phyloP scores from a whole-genome alignment of 1,139 yeast genomes.

The Lodderomyces oxycetoniae region DNA sequence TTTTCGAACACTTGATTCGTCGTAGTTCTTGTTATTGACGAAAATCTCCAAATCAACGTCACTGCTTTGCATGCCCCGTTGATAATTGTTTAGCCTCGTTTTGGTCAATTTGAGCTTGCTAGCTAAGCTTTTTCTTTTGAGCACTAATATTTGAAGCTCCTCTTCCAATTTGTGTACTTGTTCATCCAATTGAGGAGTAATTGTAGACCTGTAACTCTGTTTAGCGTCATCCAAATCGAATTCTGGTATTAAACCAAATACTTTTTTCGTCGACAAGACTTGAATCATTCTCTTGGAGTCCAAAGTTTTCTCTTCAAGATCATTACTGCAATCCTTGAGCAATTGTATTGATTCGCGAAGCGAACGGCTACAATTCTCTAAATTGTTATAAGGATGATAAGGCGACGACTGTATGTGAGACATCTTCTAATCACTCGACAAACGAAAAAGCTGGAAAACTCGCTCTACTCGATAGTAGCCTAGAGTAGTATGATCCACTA shows the following conservation, averaged over 20 bases:
- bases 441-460: too few species aligned
- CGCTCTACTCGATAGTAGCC: too few species aligned
- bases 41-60: not conserved
- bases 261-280: slow-evolving; percentile 32
- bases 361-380: slow-evolving; percentile 26
- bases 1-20: slow-evolving; percentile 23
- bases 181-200: slow-evolving; percentile 34
- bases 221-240: slow-evolving; percentile 39
- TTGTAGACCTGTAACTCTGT: slow-evolving; percentile 24
- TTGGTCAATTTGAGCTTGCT: slow-evolving; percentile 26
- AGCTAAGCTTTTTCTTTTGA: slow-evolving; percentile 24
- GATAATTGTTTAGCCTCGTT: slow-evolving; percentile 1
- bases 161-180: slow-evolving; percentile 2
- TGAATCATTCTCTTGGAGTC: slow-evolving; percentile 32
- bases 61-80: slow-evolving; percentile 12
- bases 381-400: slow-evolving; percentile 6
- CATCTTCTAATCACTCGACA: too few species aligned
- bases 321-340: slow-evolving; percentile 26
- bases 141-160: slow-evolving; percentile 27
- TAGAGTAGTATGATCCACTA: too few species aligned
- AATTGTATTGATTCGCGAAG: slow-evolving; percentile 30
- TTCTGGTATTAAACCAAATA: slow-evolving; percentile 42
- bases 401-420: slow-evolving; percentile 1
- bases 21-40: slow-evolving; percentile 5
- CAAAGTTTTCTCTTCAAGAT: slow-evolving; percentile 29